phyloP scores from a whole-genome alignment of 352 stramenopile genomes.

The Pythium insidiosum region DNA sequence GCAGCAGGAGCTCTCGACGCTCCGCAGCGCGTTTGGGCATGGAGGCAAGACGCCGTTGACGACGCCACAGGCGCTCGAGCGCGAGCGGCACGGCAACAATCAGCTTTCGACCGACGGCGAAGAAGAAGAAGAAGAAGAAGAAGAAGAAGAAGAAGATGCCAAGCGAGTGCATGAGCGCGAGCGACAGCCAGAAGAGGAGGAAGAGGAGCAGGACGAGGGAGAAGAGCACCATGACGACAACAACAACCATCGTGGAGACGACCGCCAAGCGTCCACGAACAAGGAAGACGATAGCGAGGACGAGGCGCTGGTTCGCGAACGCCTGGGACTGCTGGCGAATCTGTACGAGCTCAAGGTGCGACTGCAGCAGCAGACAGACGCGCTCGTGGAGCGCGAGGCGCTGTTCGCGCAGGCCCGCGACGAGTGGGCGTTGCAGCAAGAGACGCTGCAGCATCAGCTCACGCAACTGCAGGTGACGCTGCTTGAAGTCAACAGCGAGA shows the following conservation, averaged over 20 bases:
- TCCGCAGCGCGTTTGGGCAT: no score
- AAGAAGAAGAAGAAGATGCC: conserved; percentile 2
- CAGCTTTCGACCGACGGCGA: neutral
- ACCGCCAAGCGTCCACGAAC: no score
- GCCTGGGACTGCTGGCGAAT: conserved; percentile 17
- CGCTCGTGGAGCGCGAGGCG: conserved; percentile 16
- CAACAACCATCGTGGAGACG: no score
- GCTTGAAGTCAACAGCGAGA: conserved; percentile 20
- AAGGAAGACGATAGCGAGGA: no score
- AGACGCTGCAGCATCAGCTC: conserved; percentile 12
- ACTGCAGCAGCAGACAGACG: conserved; percentile 6
- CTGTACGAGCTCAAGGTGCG: conserved; percentile 18
- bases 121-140: neutral
- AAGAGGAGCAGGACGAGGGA: neutral
- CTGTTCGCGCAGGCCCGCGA: conserved; percentile 14
- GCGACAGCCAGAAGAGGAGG: conserved; percentile 4
- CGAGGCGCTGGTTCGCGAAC: conserved; percentile 14
- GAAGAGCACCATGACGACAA: no score
- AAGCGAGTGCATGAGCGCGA: no score
- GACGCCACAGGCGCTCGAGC: neutral
- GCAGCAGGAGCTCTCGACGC: conserved; percentile 1
- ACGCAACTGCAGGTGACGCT: conserved; percentile 11
- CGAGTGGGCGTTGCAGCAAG: conserved; percentile 22
- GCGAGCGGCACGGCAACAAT: neutral
- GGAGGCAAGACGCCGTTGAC: neutral